phyloP scores from a whole-genome alignment of 306 rosid species.

The Pueraria montana region DNA sequence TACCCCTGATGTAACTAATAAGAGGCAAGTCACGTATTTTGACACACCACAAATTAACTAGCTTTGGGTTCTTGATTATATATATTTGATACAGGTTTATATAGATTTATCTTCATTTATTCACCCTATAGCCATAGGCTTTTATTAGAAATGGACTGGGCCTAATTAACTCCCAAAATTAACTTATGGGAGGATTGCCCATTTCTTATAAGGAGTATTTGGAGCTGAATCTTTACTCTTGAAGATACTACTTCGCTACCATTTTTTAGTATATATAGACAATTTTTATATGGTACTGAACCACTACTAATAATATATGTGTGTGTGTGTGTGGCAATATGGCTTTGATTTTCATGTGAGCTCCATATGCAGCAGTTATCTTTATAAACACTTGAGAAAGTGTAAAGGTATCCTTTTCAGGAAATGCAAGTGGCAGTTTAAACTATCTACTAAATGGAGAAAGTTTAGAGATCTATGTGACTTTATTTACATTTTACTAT shows the following conservation, averaged over 20 bases:
- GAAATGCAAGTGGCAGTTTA: not conserved
- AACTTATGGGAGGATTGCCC: not conserved
- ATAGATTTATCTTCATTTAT: not conserved
- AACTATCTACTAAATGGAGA: not conserved
- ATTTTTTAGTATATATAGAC: too few relatives aligned
- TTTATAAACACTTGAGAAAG: not conserved
- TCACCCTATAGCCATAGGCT: not conserved
- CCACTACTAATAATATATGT: not conserved
- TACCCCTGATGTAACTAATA: not conserved
- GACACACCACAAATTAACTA: not conserved
- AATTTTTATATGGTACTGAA: not conserved
- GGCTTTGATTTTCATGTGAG: not conserved
- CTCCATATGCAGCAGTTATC: not conserved
- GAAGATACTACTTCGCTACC: not conserved
- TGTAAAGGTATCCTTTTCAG: not conserved
- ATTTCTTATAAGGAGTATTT: not conserved
- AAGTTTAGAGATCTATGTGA: not conserved
- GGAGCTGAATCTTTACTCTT: not conserved
- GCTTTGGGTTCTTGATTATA: not conserved
- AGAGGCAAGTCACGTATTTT: not conserved
- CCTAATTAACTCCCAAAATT: not conserved
- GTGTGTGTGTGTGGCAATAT: not conserved
- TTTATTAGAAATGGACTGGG: not conserved
- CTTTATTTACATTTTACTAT: constrained; percentile 1
- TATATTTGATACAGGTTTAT: not conserved